These are phyloP conservation scores for Globisporangium irregulare DNA, from an alignment of 352 stramenopile genomes.

Conservation along the genomic window DNA sequence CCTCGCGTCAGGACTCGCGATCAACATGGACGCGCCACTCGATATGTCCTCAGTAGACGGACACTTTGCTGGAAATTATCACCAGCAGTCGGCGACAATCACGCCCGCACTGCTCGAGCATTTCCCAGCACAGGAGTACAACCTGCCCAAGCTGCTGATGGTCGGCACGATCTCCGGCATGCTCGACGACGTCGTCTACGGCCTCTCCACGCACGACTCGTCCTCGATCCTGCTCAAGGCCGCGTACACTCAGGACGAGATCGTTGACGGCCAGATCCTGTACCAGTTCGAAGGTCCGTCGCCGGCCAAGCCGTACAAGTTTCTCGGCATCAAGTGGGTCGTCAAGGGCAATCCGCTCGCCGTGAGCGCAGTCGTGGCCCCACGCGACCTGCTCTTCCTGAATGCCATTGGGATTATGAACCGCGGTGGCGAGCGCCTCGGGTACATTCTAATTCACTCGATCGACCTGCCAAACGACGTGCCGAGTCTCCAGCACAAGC, in stretches of 20 bases:
- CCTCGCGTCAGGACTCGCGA: slow-evolving; percentile 13
- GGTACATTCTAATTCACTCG: slow-evolving; percentile 19
- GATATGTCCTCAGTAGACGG: neutral
- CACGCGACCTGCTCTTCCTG: slow-evolving; percentile 42
- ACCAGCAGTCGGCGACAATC: neutral
- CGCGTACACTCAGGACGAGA: slow-evolving; percentile 29
- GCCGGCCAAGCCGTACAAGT: slow-evolving; percentile 31
- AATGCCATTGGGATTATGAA: slow-evolving; percentile 30
- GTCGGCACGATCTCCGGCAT: slow-evolving; percentile 43
- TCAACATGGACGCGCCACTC: neutral
- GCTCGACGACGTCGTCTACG: slow-evolving; percentile 66
- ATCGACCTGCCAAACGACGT: slow-evolving; percentile 5
- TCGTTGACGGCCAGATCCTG: slow-evolving; percentile 41
- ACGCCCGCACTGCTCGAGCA: neutral
- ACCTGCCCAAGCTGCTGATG: slow-evolving; percentile 43
- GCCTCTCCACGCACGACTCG: slow-evolving; percentile 35
- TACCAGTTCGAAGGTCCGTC: slow-evolving; percentile 29
- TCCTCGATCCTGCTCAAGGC: slow-evolving; percentile 40
- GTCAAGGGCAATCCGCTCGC: slow-evolving; percentile 33
- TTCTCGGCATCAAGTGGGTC: slow-evolving; percentile 54
- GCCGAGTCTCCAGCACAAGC: slow-evolving; percentile 4
- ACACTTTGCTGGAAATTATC: neutral
- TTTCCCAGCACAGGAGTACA: slow-evolving; percentile 30
- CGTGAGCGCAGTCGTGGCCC: slow-evolving; percentile 28
- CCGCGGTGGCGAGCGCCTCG: slow-evolving; percentile 10